phyloP scores from a whole-genome alignment of 2,329 filamentous ascomycete genomes.

The Penicillium oxalicum region DNA sequence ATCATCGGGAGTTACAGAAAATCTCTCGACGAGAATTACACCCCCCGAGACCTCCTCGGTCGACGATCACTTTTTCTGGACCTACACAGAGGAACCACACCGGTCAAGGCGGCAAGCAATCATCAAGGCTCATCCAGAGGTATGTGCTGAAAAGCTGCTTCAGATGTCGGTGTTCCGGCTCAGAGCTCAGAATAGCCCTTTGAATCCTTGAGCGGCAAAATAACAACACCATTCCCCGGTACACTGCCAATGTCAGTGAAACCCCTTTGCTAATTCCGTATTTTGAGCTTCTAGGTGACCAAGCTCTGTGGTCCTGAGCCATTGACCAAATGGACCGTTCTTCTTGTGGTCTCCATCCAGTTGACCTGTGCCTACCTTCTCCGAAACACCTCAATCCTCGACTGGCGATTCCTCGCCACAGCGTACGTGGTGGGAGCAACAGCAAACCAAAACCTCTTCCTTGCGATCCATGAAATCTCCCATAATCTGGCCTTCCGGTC shows the following conservation, averaged over 20 bases:
- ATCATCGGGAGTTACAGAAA: slow-evolving; percentile 13
- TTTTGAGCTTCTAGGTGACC: slow-evolving; percentile 60
- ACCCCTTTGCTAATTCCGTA: slow-evolving; percentile 10
- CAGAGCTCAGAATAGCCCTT: no score
- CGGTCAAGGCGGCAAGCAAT: slow-evolving; percentile 84
- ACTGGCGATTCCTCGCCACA: slow-evolving; percentile 75
- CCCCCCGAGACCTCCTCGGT: slow-evolving; percentile 30
- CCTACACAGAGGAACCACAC: slow-evolving; percentile 97
- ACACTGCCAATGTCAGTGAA: slow-evolving; percentile 2
- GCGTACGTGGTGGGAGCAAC: slow-evolving; percentile 92
- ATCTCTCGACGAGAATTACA: slow-evolving; percentile 21
- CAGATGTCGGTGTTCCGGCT: no score
- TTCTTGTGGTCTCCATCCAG: slow-evolving; percentile 77
- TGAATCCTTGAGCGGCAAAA: neutral
- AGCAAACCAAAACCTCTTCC: slow-evolving; percentile 95
- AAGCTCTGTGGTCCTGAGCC: slow-evolving; percentile 96
- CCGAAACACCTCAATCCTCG: slow-evolving; percentile 70
- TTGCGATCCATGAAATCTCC: slow-evolving; percentile 97
- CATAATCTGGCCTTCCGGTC: slow-evolving; percentile 93
- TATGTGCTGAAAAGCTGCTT: slow-evolving; percentile 33
- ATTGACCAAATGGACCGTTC: slow-evolving; percentile 87
- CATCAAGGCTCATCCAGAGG: slow-evolving; percentile 97
- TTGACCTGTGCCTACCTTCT: slow-evolving; percentile 70
- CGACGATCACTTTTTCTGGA: slow-evolving; percentile 83
- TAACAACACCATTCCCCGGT: slow-evolving; percentile 4